Evolutionary conservation across 2,329 filamentous ascomycete species (phyloP).

Genomic region (Fusarium sp.): DNA sequence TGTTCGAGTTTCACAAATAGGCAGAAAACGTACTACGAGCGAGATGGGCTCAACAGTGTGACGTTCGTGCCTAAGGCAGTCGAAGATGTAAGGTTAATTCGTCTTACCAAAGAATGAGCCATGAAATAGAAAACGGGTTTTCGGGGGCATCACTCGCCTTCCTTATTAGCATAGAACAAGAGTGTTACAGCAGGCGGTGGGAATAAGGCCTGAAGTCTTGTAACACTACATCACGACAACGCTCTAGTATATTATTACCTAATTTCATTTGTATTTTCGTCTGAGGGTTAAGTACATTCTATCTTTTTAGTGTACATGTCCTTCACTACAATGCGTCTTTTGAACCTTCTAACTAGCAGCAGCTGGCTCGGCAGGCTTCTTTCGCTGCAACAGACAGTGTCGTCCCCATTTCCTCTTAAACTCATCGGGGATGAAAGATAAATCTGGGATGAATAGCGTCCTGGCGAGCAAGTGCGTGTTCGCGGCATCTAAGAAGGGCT

Average conservation of each 20-base stretch:
- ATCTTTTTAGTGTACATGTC: conserved; percentile 7
- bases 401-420: conserved; percentile 85
- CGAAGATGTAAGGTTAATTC: background rate
- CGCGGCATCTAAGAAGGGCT: conserved; percentile 84
- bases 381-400: conserved; percentile 85
- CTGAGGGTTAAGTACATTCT: conserved; percentile 16
- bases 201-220: conserved; percentile 2
- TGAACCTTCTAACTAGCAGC: background rate
- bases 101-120: background rate
- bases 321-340: background rate
- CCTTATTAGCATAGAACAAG: background rate
- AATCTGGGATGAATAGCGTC: conserved; percentile 85
- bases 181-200: conserved; percentile 20
- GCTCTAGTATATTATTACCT: conserved; percentile 9
- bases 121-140: background rate
- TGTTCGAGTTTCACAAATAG: too few species aligned
- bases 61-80: background rate
- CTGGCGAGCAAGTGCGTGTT: conserved; percentile 82
- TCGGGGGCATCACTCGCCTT: background rate
- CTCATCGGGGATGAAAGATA: conserved; percentile 76
- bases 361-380: conserved; percentile 38
- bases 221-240: conserved; percentile 1
- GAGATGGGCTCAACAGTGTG: background rate
- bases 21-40: background rate
- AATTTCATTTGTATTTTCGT: conserved; percentile 4